A percentile compares a stretch with the other conserved stretches of the same genome.
These are phyloP conservation scores for Septoria petroselini DNA, from an alignment of 2,329 filamentous ascomycete species.

Conservation along the genomic window DNA sequence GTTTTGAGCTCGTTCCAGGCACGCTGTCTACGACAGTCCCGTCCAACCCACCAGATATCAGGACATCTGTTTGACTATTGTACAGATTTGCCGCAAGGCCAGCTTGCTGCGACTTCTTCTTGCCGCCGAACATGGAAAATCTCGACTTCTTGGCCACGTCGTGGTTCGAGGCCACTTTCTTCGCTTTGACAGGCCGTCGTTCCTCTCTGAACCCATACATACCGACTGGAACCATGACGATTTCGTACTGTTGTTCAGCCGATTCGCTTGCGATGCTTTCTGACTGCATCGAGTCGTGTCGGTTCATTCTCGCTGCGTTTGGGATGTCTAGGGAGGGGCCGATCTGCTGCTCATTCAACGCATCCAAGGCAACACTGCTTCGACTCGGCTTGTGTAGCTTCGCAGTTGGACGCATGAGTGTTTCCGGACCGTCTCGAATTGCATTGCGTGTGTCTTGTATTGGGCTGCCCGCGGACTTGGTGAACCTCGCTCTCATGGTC, in stretches of 20 bases:
- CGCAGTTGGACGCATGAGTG: conserved; percentile 11
- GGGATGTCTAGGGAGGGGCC: background rate
- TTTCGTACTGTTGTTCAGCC: conserved; percentile 5
- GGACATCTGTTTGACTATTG: background rate
- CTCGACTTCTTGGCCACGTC: background rate
- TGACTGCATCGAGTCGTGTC: background rate
- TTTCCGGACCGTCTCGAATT: background rate
- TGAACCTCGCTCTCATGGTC: conserved; percentile 7
- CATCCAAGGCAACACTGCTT: conserved; percentile 1
- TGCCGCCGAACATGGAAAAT: conserved; percentile 6
- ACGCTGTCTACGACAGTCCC: background rate
- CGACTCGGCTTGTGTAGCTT: conserved; percentile 6
- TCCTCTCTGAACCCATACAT: conserved; percentile 15
- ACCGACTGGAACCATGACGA: conserved; percentile 10
- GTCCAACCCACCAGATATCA: background rate
- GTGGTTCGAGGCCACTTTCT: conserved; percentile 1
- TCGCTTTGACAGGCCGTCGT: conserved; percentile 3
- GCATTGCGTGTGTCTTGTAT: background rate
- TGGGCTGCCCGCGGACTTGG: background rate
- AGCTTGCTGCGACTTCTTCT: background rate
- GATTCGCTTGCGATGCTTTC: background rate
- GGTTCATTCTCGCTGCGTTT: background rate
- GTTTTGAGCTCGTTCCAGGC: background rate
- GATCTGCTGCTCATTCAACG: background rate
- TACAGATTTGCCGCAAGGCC: background rate